phyloP scores from a whole-genome alignment of 2,329 filamentous ascomycete genomes.

The Cercospora citrullina region DNA sequence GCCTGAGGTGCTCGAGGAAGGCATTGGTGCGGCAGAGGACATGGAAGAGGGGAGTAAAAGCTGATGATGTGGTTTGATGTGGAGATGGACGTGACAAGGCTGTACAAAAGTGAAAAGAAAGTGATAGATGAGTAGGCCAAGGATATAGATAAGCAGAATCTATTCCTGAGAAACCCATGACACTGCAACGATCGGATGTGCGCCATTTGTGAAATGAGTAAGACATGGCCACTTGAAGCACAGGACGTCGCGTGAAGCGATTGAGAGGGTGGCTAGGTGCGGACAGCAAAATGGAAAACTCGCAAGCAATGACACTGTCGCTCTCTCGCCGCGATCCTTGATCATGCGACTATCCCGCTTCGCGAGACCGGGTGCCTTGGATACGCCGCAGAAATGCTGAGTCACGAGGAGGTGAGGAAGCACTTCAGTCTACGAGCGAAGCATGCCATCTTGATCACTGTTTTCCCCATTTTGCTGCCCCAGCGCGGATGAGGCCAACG shows the following conservation, averaged over 20 bases:
- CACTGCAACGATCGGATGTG: background rate
- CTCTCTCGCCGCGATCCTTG: too few relatives aligned
- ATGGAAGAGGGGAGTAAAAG: background rate
- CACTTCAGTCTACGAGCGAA: too few relatives aligned
- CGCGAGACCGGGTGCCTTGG: too few relatives aligned
- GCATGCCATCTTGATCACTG: too few relatives aligned
- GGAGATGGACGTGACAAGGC: background rate
- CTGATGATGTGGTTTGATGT: background rate
- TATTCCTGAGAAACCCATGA: background rate
- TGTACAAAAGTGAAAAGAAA: background rate
- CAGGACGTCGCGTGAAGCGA: background rate
- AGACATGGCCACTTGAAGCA: background rate
- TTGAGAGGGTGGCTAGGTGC: background rate
- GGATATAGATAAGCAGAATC: background rate
- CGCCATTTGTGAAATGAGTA: background rate
- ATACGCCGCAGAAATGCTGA: too few relatives aligned
- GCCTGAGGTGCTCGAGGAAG: slow-evolving; percentile 27
- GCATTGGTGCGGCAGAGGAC: slow-evolving; percentile 10
- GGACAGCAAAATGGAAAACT: too few relatives aligned
- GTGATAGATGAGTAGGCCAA: background rate
- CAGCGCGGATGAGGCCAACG: too few relatives aligned
- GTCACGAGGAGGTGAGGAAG: too few relatives aligned
- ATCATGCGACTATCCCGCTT: too few relatives aligned
- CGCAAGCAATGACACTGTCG: too few relatives aligned
- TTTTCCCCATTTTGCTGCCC: too few relatives aligned